Evolutionary conservation across 2,329 filamentous ascomycete species (phyloP).

Genomic region (Hypoxylon sp.): DNA sequence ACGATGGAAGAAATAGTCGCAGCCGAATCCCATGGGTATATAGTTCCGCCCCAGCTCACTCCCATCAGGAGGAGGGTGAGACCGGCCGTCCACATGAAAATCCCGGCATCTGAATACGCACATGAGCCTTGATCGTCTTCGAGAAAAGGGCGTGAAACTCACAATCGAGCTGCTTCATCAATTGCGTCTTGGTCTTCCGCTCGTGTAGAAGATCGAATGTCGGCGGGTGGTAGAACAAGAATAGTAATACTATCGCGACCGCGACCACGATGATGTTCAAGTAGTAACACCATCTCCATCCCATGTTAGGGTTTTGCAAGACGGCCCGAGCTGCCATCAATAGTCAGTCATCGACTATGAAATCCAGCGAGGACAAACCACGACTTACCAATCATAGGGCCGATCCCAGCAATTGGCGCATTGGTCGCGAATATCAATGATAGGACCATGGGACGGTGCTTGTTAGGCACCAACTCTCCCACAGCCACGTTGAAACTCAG

Average conservation of each 20-base stretch:
- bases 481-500: conserved; percentile 55
- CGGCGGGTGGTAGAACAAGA: conserved; percentile 58
- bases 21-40: conserved; percentile 59
- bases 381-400: conserved; percentile 52
- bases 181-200: conserved; percentile 52
- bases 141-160: not conserved
- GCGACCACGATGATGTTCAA: conserved; percentile 56
- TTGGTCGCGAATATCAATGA: conserved; percentile 54
- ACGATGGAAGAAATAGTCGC: conserved; percentile 56
- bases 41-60: conserved; percentile 59
- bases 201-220: conserved; percentile 57
- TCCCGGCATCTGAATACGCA: conserved; percentile 52
- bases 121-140: not conserved
- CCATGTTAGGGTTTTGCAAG: conserved; percentile 52
- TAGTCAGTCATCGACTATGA: not conserved
- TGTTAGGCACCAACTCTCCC: conserved; percentile 59
- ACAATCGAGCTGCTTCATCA: conserved; percentile 56
- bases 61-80: conserved; percentile 61
- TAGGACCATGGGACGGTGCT: conserved; percentile 54
- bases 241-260: conserved; percentile 53
- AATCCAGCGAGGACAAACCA: not conserved
- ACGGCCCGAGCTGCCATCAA: conserved; percentile 51
- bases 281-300: conserved; percentile 58
- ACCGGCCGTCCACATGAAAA: conserved; percentile 60
- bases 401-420: conserved; percentile 53